phyloP scores from a whole-genome alignment of 2,329 filamentous ascomycete species.

The Fusarium transvaalense region DNA sequence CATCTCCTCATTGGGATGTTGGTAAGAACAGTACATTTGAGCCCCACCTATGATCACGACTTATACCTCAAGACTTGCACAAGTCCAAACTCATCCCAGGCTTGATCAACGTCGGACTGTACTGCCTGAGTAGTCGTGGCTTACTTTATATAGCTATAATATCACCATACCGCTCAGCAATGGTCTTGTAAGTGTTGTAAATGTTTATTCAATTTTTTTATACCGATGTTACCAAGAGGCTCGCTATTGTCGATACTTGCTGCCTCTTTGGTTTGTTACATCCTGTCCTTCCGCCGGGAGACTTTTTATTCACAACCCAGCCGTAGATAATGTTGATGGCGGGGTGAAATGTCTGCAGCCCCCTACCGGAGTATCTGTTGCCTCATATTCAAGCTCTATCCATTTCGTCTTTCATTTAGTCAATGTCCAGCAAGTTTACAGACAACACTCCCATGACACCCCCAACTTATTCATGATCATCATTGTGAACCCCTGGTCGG shows the following conservation, averaged over 20 bases:
- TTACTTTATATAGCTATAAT: not conserved
- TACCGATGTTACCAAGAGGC: not conserved
- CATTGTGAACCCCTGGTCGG: not conserved
- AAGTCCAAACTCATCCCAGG: not conserved
- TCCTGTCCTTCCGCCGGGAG: not conserved
- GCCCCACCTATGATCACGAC: not conserved
- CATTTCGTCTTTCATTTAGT: conserved; percentile 20
- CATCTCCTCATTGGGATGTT: not conserved
- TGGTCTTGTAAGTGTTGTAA: not conserved
- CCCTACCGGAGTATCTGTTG: conserved; percentile 18
- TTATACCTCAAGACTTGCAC: not conserved
- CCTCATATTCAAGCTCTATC: conserved; percentile 45
- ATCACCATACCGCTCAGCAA: not conserved
- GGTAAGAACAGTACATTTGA: not conserved
- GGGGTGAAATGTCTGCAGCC: not conserved
- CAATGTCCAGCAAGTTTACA: conserved; percentile 28
- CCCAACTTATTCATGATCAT: not conserved
- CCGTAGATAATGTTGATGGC: conserved; percentile 4
- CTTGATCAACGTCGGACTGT: not conserved
- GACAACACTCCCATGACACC: conserved; percentile 1
- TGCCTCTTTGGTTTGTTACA: not conserved
- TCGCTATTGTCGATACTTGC: not conserved
- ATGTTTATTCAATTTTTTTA: not conserved
- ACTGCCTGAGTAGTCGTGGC: not conserved
- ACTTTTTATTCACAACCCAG: not conserved